phyloP scores from a whole-genome alignment of 768 basidiomycete genomes.

The Cystofilobasidium macerans region DNA sequence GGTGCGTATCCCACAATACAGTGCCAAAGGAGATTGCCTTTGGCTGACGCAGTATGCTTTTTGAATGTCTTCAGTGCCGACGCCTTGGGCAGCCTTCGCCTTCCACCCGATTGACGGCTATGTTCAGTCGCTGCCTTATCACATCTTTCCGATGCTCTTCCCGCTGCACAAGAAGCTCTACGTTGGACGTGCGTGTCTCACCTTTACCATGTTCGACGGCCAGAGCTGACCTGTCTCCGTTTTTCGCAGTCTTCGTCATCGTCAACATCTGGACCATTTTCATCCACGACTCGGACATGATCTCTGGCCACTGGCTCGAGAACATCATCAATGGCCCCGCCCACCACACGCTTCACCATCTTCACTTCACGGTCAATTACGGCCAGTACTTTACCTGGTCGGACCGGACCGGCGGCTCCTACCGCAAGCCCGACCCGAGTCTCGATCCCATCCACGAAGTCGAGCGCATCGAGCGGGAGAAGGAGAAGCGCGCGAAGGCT shows the following conservation, averaged over 20 bases:
- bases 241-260: background rate
- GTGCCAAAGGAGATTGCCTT: background rate
- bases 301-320: conserved; percentile 79
- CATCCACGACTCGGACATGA: conserved; percentile 98
- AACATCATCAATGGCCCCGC: conserved; percentile 89
- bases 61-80: conserved; percentile 56
- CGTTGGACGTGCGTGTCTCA: conserved; percentile 78
- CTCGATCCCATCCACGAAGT: conserved; percentile 61
- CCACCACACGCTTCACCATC: conserved; percentile 91
- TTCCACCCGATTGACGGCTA: conserved; percentile 97
- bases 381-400: conserved; percentile 98
- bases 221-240: conserved; percentile 3
- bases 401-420: conserved; percentile 68
- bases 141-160: conserved; percentile 78
- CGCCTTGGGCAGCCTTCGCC: conserved; percentile 92
- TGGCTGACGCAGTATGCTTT: background rate
- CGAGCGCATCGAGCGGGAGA: conserved; percentile 1
- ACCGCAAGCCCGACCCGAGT: conserved; percentile 70
- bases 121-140: conserved; percentile 86
- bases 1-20: conserved; percentile 47
- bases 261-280: background rate
- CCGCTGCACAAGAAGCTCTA: conserved; percentile 76
- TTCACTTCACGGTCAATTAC: conserved; percentile 95
- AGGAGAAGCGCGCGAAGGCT: conserved; percentile 4
- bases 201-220: conserved; percentile 76